phyloP scores from a whole-genome alignment of 257 asterid genomes.

The Solanum medicagineum region DNA sequence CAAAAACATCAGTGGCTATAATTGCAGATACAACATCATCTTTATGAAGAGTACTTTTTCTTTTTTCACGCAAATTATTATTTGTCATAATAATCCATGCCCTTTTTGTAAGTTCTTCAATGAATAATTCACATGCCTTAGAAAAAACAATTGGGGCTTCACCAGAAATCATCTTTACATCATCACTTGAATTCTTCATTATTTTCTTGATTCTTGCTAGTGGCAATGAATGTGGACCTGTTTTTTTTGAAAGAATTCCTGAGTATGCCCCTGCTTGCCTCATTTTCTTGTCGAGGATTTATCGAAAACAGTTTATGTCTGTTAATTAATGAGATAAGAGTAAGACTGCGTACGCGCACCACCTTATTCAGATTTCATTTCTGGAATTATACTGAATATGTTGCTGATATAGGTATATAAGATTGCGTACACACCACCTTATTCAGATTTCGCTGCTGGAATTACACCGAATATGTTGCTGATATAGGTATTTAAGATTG shows the following conservation, averaged over 20 bases:
- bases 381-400: too few species aligned
- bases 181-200: constrained; percentile 70
- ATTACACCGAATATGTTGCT: too few species aligned
- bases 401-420: too few species aligned
- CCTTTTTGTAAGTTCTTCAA: constrained; percentile 49
- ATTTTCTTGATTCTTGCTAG: constrained; percentile 58
- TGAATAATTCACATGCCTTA: constrained; percentile 68
- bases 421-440: too few species aligned
- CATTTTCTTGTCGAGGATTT: constrained; percentile 10
- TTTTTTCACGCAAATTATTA: constrained; percentile 28
- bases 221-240: constrained; percentile 68
- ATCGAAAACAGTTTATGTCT: neutral
- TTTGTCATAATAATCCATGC: constrained; percentile 41
- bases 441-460: too few species aligned
- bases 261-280: constrained; percentile 74
- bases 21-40: constrained; percentile 76
- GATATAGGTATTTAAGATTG: too few species aligned
- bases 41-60: constrained; percentile 49
- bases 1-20: constrained; percentile 54
- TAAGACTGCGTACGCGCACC: neutral
- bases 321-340: neutral
- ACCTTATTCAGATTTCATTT: too few species aligned
- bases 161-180: constrained; percentile 75
- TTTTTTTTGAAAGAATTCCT: constrained; percentile 35
- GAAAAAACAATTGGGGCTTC: constrained; percentile 75